These are phyloP conservation scores for Phyllosticta paracitricarpa DNA, from an alignment of 2,329 filamentous ascomycete species.

Conservation along the genomic window DNA sequence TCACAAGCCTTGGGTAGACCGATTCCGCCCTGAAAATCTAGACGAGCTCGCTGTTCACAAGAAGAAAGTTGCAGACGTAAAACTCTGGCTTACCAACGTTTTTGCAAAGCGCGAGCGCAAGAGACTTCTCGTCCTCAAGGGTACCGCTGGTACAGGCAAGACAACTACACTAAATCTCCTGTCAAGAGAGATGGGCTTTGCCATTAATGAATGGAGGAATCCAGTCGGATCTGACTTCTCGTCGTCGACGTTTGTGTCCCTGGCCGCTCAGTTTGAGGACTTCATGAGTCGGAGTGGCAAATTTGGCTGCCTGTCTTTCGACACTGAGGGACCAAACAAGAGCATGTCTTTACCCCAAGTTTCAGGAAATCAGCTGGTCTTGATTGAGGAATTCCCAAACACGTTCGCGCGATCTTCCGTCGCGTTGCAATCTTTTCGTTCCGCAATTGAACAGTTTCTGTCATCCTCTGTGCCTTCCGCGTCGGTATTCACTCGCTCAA, in stretches of 20 bases:
- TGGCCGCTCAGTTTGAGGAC: slow-evolving; percentile 78
- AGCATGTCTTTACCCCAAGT: slow-evolving; percentile 2
- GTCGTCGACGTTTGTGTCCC: slow-evolving; percentile 55
- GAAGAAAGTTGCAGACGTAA: slow-evolving; percentile 81
- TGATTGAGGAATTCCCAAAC: slow-evolving; percentile 43
- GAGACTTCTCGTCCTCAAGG: slow-evolving; percentile 74
- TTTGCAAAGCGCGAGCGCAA: slow-evolving; percentile 51
- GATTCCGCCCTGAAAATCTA: slow-evolving; percentile 63
- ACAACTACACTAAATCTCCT: slow-evolving; percentile 77
- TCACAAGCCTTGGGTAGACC: slow-evolving; percentile 74
- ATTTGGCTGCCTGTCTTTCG: slow-evolving; percentile 48
- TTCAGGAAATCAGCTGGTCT: slow-evolving; percentile 30
- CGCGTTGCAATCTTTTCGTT: slow-evolving; percentile 49
- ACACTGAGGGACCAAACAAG: not conserved
- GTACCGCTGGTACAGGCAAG: slow-evolving; percentile 84
- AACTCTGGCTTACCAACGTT: slow-evolving; percentile 69
- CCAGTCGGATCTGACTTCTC: slow-evolving; percentile 54
- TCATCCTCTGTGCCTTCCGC: slow-evolving; percentile 53
- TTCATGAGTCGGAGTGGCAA: slow-evolving; percentile 75
- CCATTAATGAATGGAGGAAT: slow-evolving; percentile 86
- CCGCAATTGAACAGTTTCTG: slow-evolving; percentile 64
- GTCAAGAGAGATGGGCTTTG: slow-evolving; percentile 63
- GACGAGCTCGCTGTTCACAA: slow-evolving; percentile 91
- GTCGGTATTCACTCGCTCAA: slow-evolving; percentile 27
- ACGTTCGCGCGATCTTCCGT: slow-evolving; percentile 36